Base-by-base conservation (phyloP, 2,329 filamentous ascomycete genomes). In the Metarhizium robertsii region DNA sequence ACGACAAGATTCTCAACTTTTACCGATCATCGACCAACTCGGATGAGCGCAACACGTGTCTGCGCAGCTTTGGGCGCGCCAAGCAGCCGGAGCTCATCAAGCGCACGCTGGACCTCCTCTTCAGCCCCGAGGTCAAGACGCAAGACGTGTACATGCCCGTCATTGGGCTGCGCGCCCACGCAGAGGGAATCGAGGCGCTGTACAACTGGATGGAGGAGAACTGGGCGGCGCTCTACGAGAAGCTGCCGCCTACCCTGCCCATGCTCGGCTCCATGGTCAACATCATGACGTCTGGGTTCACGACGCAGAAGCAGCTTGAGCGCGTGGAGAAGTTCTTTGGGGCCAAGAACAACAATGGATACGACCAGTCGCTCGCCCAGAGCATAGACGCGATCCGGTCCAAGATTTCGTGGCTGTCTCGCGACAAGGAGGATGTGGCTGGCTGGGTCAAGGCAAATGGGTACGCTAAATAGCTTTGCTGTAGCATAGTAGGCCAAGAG, bases 111-210 rank as follows among this genome's bases (percentile, higher is more conserved):
- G 80, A 77, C 34, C 77, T 96, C 60, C 79, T 91, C 36, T 79
- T 92, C 56, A 84, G 84, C 68, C 83, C 86, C 59, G 87, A 95
- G 62, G 87, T 96, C 72, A 95, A 95, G 77, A 90, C 88, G 61
- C 92, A 96, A 71, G 92, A 97, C 70, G 85, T 96, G 61, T 96
- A 96, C 74, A 84, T 96, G 68, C 92, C 92, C 1, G 81, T 94
- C 43, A 82, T 84, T 38, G 88, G 88, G 7, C 80, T 97, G 32
- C 84, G 92, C 57, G 82, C 81, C 53, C 90, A 95, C 67, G 75
- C 84, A 7, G 83, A 85, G 47, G 92, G 92, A 62, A 87, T 95
- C 55, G 77, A 88, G 56, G 88, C 88, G 7, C 79, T 96, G 56
- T 96, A 88, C 80, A 72, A 70, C 18, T 97, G 90, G 88, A 79